Base-by-base conservation (phyloP, 208 protist genomes). In the Leishmania turanica region DNA sequence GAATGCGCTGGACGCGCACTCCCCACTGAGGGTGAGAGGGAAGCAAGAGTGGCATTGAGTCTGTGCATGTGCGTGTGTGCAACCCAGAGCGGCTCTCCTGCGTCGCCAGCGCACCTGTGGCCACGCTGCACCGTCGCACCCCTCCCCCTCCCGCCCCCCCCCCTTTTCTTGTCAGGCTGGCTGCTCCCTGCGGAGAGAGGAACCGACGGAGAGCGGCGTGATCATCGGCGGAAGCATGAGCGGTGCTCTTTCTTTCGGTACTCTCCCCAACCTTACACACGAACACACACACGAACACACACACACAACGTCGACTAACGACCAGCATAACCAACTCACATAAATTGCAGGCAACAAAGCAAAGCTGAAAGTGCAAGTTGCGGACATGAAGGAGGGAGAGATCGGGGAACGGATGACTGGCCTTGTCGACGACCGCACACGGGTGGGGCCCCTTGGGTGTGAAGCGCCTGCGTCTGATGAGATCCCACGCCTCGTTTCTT, bases 1-100 rank as follows among this genome's bases (percentile, higher is more conserved):
- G 80, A n/a, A 77, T 74, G 9, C 84, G 64, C 15, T 86, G 82
- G 82, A 66, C 49, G 21, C 77, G 75, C 24, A 5, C 40, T 40
- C 45, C 49, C 3, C 13, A 42, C 9, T 60, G 76, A 79, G 1
- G 40, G 21, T 7, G 37, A 13, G 40, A 45, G 8, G 56, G 56
- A 58, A 8, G 51, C 27, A 11, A 53, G 69, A 34, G 69, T 24
- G 2, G 45, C 40, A 37, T 3, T 71, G 17, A 31, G 17, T 47
- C 40, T 2, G 27, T 11, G 69, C 34, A 11, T 37, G 34, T 45
- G 21, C 0, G 9, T 45, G 21, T 4, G 9, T 68, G 31, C 6
- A 40, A 13, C 31, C 13, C 13, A 37, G 5, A 68, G 40, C 31
- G 31, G 31, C 62, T 68, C 31, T 68, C 31, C 62, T 68, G 62